phyloP scores from a whole-genome alignment of 805 yeast species.

The Candida nemodendra region DNA sequence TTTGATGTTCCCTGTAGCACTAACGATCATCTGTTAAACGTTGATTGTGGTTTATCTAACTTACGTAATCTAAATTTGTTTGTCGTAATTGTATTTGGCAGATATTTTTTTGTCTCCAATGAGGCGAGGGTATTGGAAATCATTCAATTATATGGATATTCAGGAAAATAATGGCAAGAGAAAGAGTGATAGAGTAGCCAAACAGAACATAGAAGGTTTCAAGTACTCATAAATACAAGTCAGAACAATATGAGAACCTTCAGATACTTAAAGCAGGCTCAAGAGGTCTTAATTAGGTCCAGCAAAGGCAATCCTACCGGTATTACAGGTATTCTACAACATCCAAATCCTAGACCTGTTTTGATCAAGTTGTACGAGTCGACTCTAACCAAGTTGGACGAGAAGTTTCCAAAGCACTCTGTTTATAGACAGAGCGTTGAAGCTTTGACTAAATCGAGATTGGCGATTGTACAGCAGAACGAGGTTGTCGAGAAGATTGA shows the following conservation, averaged over 20 bases:
- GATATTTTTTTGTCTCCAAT: too few species aligned
- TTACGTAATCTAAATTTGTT: background rate
- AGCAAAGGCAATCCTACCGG: conserved; percentile 76
- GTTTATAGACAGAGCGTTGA: conserved; percentile 75
- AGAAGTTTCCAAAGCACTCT: conserved; percentile 67
- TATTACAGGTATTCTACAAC: conserved; percentile 71
- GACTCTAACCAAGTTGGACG: conserved; percentile 57
- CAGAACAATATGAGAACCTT: conserved; percentile 40
- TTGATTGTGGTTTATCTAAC: too few species aligned
- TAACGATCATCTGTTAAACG: too few species aligned
- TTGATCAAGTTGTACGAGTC: conserved; percentile 66
- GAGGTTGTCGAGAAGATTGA: conserved; percentile 68
- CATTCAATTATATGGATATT: too few species aligned
- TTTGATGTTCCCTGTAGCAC: too few species aligned
- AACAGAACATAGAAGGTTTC: too few species aligned
- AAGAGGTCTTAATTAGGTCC: conserved; percentile 50
- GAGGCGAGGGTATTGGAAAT: too few species aligned
- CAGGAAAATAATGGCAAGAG: too few species aligned
- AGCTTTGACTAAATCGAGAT: conserved; percentile 67
- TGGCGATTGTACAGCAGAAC: conserved; percentile 59
- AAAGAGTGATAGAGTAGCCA: too few species aligned
- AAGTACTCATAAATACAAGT: too few species aligned
- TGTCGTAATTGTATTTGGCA: too few species aligned
- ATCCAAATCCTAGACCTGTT: conserved; percentile 83
- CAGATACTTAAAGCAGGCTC: conserved; percentile 40